These are phyloP conservation scores for Gastrolobium bilobum DNA, from an alignment of 306 rosid species.

Conservation along the genomic window DNA sequence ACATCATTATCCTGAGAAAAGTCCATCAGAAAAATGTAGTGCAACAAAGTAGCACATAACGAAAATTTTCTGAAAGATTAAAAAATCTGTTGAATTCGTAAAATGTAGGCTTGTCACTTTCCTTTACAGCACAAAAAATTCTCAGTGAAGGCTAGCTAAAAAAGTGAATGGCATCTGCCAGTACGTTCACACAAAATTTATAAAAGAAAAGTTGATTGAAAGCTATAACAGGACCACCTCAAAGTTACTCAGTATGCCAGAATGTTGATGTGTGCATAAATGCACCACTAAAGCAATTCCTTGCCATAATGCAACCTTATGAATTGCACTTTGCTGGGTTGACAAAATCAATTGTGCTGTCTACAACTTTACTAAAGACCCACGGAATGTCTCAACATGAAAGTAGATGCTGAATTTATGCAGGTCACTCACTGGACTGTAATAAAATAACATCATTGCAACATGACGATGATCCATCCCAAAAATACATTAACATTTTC, in stretches of 20 bases:
- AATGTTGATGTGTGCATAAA: not conserved
- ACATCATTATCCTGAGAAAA: no score
- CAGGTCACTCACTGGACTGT: no score
- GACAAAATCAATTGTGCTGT: no score
- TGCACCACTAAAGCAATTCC: conserved; percentile 1
- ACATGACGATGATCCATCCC: no score
- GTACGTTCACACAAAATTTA: not conserved
- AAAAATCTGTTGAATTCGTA: not conserved
- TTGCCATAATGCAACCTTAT: not conserved
- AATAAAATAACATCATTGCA: no score
- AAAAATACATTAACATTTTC: no score
- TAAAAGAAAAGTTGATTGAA: not conserved
- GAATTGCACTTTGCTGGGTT: not conserved
- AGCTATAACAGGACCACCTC: not conserved
- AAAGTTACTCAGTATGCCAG: not conserved
- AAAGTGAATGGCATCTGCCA: not conserved
- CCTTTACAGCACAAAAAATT: not conserved
- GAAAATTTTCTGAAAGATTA: not conserved
- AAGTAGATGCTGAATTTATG: no score
- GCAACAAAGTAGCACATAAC: no score
- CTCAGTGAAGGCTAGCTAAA: not conserved
- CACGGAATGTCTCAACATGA: no score
- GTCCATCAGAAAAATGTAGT: no score
- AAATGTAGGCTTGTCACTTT: not conserved
- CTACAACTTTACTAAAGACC: no score